Base-by-base conservation (phyloP, 2,329 filamentous ascomycete species). In the Aspergillus fijiensis region DNA sequence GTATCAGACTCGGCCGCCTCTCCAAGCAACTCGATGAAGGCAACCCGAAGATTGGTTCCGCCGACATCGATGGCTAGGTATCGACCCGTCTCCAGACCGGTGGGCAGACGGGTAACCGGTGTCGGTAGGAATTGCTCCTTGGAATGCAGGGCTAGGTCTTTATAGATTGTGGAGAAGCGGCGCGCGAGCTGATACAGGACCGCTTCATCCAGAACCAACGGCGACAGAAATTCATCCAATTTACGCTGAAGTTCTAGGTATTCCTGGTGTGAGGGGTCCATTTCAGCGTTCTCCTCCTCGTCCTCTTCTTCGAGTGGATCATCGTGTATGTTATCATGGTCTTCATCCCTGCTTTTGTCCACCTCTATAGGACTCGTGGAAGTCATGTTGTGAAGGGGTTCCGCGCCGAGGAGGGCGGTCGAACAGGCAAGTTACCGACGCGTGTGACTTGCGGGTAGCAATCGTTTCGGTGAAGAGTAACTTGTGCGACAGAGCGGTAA, bases 41-140 rank as follows among this genome's bases (percentile, higher is more conserved):
- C 82, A 21, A 84, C 82, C 60, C 83, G 77, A 49, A 85, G 72
- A 63, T 85, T 85, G 57, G 80, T 83, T 5, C 82, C 82, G 49
- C 83, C 83, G 39, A 85, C 82, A 69, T 85, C 83, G 57, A 85
- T 84, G 51, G 82, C 82, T 54, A 85, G 66, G 64, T 84, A 85
- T 27, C 78, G 80, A 45, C 83, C 83, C 5, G 80, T 81, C 67
- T 85, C 83, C 63, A 79, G 75, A 19, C 83, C 83, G 1, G 78
- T 81, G 12, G 79, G 79, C 31, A 81, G 66, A 60, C 74, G 73
- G 21, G 79, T 81, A 21, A 81, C 78, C 0, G 79, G 79, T 0
- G 79, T 81, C 16, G 79, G 79, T 31, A 81, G 65, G 60, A 81
- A 81, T 62, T 81, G 79, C 64, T 80, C 71, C 50, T 79, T 74